Evolutionary conservation across 352 stramenopile species (phyloP).

Genomic region (Elongisporangium undulatum): DNA sequence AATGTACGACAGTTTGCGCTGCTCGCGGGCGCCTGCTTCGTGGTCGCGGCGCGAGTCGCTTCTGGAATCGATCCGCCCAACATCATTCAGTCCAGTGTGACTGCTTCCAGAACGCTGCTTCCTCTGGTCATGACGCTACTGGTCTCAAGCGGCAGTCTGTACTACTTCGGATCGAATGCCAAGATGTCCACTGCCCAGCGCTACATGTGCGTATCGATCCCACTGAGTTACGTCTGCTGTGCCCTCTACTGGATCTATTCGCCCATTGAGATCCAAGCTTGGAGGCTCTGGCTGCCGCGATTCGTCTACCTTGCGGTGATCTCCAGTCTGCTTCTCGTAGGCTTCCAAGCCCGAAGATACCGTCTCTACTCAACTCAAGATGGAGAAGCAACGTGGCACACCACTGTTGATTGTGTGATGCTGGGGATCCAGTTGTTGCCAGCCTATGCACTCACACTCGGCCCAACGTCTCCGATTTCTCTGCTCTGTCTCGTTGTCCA

Average conservation of each 20-base stretch:
- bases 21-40: constrained; percentile 15
- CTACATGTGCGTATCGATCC: constrained; percentile 16
- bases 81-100: constrained; percentile 58
- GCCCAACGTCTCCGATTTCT: constrained; percentile 53
- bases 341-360: not conserved
- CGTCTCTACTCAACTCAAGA: not conserved
- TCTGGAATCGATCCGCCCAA: constrained; percentile 51
- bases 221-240: constrained; percentile 24
- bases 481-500: constrained; percentile 44
- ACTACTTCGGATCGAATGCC: not conserved
- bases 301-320: constrained; percentile 35
- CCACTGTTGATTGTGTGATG: constrained; percentile 18
- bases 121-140: constrained; percentile 18
- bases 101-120: constrained; percentile 28
- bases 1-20: not conserved
- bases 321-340: constrained; percentile 6
- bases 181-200: constrained; percentile 7
- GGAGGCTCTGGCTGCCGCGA: constrained; percentile 56
- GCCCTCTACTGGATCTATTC: constrained; percentile 45
- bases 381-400: no score
- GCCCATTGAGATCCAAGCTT: constrained; percentile 25
- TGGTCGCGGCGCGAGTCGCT: constrained; percentile 35
- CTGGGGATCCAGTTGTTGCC: constrained; percentile 37
- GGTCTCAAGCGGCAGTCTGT: constrained; percentile 3
- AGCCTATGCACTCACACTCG: constrained; percentile 56